A percentile compares a stretch with the other conserved stretches of the same genome.
These are phyloP conservation scores for Pestalotiopsis fici DNA, from an alignment of 2,329 filamentous ascomycete genomes.

Conservation along the genomic window DNA sequence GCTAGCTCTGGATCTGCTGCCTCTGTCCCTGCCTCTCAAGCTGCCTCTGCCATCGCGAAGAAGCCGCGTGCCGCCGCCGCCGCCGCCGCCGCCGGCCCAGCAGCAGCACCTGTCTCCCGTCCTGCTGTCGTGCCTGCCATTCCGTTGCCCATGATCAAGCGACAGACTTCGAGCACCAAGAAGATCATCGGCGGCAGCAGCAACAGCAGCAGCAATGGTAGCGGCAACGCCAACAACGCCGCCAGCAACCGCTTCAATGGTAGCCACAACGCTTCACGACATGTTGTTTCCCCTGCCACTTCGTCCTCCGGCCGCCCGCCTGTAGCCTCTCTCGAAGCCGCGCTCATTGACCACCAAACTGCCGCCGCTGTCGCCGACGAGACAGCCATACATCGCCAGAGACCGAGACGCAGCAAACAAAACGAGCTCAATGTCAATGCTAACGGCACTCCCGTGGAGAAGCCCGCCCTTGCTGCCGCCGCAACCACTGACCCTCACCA, in stretches of 20 bases:
- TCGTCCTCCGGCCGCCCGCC: constrained; percentile 22
- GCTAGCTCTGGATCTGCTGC: not conserved
- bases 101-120: constrained; percentile 17
- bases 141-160: constrained; percentile 28
- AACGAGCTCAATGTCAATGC: constrained; percentile 18
- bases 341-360: constrained; percentile 24
- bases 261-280: constrained; percentile 12
- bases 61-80: constrained; percentile 14
- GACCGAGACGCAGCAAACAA: constrained; percentile 5
- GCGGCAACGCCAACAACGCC: not conserved
- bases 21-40: constrained; percentile 15
- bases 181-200: not conserved
- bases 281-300: constrained; percentile 2
- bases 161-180: constrained; percentile 17
- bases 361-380: constrained; percentile 1
- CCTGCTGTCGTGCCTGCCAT: constrained; percentile 30
- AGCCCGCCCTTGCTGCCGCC: constrained; percentile 16
- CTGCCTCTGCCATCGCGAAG: constrained; percentile 13
- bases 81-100: constrained; percentile 5
- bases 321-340: constrained; percentile 31
- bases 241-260: not conserved
- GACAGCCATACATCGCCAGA: constrained; percentile 6
- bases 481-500: not conserved
- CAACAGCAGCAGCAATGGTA: not conserved
- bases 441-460: constrained; percentile 26